A percentile compares a stretch with the other conserved stretches of the same genome.
Evolutionary conservation across 2,329 filamentous ascomycete species (phyloP).

Genomic region (Neonectria punicea): DNA sequence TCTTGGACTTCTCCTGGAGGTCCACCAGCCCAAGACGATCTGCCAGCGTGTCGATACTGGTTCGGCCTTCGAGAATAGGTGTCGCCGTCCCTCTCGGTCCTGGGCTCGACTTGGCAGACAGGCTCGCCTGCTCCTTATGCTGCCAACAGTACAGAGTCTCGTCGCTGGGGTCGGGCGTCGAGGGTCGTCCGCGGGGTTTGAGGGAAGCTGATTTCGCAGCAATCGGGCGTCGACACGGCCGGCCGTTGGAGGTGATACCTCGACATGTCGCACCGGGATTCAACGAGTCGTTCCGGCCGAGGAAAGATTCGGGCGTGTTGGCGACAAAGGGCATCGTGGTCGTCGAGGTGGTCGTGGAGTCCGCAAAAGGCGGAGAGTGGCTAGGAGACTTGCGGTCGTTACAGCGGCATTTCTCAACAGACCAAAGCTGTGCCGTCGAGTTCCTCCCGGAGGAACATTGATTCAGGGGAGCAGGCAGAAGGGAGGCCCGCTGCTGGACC

Average conservation of each 20-base stretch:
- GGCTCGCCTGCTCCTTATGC: constrained; percentile 85
- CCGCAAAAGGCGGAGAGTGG: background rate
- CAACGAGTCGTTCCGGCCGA: constrained; percentile 85
- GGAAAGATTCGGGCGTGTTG: constrained; percentile 80
- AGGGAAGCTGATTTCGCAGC: constrained; percentile 45
- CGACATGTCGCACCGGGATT: constrained; percentile 86
- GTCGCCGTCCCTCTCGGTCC: constrained; percentile 56
- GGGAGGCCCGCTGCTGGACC: constrained; percentile 25
- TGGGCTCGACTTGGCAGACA: constrained; percentile 58
- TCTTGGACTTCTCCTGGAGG: constrained; percentile 59
- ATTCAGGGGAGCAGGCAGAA: constrained; percentile 22
- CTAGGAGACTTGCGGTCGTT: background rate
- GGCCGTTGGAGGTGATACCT: constrained; percentile 85
- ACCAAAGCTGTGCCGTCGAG: background rate
- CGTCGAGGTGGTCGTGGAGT: background rate
- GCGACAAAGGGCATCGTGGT: constrained; percentile 53
- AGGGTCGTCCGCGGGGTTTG: constrained; percentile 40
- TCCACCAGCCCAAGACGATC: constrained; percentile 82
- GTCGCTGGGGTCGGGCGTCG: constrained; percentile 60
- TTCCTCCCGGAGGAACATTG: constrained; percentile 4
- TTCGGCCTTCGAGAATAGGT: constrained; percentile 71
- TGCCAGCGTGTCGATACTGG: constrained; percentile 88
- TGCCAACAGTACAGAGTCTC: constrained; percentile 90
- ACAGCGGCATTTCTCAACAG: background rate
- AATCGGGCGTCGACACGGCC: constrained; percentile 81